A percentile compares a stretch with the other conserved stretches of the same genome.
These are phyloP conservation scores for Microbotryum saponariae DNA, from an alignment of 1,284 basidiomycete species.

Conservation along the genomic window DNA sequence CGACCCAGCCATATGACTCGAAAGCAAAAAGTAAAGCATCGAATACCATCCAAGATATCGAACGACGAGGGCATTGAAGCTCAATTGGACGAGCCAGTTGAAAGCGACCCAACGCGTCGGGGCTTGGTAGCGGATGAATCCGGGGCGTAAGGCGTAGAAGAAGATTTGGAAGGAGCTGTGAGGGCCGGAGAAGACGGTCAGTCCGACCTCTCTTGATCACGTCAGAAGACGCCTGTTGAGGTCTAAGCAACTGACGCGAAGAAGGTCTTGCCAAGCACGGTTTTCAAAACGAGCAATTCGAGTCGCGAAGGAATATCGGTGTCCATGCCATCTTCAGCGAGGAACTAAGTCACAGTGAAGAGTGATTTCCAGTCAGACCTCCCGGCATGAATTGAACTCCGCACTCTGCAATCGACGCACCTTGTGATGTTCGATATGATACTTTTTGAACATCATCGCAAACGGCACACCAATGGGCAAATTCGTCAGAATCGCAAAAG, in stretches of 20 bases:
- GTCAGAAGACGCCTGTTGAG: not conserved
- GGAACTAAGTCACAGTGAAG: conserved; percentile 50
- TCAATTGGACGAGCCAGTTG: conserved; percentile 64
- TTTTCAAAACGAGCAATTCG: conserved; percentile 80
- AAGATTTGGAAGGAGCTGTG: conserved; percentile 92
- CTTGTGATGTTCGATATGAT: conserved; percentile 35
- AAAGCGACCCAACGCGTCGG: conserved; percentile 75
- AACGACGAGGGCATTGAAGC: conserved; percentile 65
- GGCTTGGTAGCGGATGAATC: conserved; percentile 78
- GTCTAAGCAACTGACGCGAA: conserved; percentile 62
- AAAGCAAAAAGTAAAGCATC: conserved; percentile 73
- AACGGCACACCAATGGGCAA: conserved; percentile 90
- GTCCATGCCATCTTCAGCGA: conserved; percentile 94
- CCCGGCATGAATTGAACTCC: not conserved
- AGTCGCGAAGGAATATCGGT: conserved; percentile 83
- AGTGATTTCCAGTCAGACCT: conserved; percentile 46
- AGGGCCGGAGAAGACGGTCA: not conserved
- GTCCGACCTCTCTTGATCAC: no score
- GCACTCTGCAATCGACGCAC: conserved; percentile 1
- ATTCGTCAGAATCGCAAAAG: conserved; percentile 83
- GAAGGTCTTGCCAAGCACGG: conserved; percentile 94
- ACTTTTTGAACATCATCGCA: conserved; percentile 80
- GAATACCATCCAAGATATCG: conserved; percentile 55
- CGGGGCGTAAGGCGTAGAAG: conserved; percentile 93
- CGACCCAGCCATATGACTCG: conserved; percentile 89